Evolutionary conservation across 306 rosid species (phyloP), one percentile per base, ranked within the genome.

Genomic region (Vigna radiata): DNA sequence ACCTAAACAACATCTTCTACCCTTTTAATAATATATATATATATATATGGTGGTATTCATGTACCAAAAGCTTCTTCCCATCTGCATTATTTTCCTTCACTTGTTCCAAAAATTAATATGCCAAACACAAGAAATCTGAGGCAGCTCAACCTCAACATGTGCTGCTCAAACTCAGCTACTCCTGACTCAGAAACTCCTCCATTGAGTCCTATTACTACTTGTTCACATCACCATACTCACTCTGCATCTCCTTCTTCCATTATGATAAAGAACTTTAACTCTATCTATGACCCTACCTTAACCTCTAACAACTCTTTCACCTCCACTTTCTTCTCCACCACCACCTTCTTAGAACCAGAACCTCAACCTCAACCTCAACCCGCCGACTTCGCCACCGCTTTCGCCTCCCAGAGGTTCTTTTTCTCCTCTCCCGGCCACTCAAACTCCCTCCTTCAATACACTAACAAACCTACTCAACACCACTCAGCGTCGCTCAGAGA

Each of bases 361-460:
- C 21, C 67, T 1, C 31, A 79, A 72, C 21, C 67, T 1, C 31
- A 79, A 72, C 72, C 61, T 0, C 66, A 85, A 37, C 77, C 86
- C 0, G 87, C 48, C 0, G 91, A 89, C 61, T 82, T 89, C 12
- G 96, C 93, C 72, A 78, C 93, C 0, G 99, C 87, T 27, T 91
- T 88, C 1, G 91, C 99, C 68, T 92, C 99, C 43, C 83, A 85
- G 19, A 96, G 99, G 46, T 96, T 96, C 90, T 96, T 96, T 84
- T 91, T 96, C 89, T 83, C 99, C 47, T 81, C 98, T 3, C 99
- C 99, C 0, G 98, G 99, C 31, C 88, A 36, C 58, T 96, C 99
- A 58, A 96, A 96, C 83, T 96, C 99, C 48, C 91, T 96, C 37
- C 41, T 88, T 16, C 82, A 93, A 53, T 53, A 53, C 64, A 86